Percentiles rank a stretch among this genome's conserved stretches.
Conservation (phyloP, 129 eudicot genomes). For the Deinandra increscens region DNA sequence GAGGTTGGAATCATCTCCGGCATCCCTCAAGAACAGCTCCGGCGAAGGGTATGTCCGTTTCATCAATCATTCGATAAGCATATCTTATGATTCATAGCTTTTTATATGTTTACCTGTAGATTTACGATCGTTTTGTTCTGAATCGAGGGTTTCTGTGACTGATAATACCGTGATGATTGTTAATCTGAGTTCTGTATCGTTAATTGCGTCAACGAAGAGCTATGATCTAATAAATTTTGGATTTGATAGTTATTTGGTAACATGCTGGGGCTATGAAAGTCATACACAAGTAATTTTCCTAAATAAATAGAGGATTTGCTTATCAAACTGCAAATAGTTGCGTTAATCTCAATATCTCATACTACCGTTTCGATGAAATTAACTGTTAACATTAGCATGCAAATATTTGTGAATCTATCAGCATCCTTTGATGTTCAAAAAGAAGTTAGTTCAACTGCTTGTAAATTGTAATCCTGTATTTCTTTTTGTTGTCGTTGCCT, state of each 20-base stretch:
- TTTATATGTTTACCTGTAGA: neutral
- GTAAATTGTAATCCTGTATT: neutral
- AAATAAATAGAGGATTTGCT: too few species aligned
- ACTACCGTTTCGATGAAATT: neutral
- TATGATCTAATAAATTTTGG: neutral
- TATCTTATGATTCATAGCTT: neutral
- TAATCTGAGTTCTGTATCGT: neutral
- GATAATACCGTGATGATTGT: neutral
- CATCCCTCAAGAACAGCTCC: slow-evolving; percentile 74
- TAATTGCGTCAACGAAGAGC: neutral
- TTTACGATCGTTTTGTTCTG: neutral
- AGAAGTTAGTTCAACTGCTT: too few species aligned
- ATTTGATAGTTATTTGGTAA: neutral
- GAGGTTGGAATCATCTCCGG: slow-evolving; percentile 80
- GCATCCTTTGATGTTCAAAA: neutral
- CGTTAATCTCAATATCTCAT: neutral
- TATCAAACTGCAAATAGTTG: neutral
- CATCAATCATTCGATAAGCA: neutral
- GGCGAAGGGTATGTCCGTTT: slow-evolving; percentile 47
- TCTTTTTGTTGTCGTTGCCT: neutral
- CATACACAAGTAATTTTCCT: neutral
- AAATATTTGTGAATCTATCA: neutral
- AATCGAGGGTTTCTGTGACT: slow-evolving; percentile 19
- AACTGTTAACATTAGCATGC: neutral
- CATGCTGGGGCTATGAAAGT: neutral